A percentile compares a stretch with the other conserved stretches of the same genome.
phyloP scores from a whole-genome alignment of 2,329 filamentous ascomycete genomes.

The Aureobasidium namibiae region DNA sequence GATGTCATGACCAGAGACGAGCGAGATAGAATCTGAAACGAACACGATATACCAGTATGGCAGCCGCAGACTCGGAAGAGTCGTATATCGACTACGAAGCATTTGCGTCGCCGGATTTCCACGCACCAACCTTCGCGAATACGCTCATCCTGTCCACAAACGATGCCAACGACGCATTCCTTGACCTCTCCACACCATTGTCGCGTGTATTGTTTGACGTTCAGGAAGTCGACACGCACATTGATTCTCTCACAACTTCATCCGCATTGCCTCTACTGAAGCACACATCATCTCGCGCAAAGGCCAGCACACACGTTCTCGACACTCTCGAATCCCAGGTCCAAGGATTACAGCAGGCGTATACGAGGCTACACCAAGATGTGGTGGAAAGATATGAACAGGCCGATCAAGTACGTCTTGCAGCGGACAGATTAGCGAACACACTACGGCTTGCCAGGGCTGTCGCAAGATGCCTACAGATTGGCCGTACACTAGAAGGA shows the following conservation, averaged over 20 bases:
- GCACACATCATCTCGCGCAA: conserved; percentile 66
- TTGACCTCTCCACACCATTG: conserved; percentile 89
- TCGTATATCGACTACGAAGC: conserved; percentile 96
- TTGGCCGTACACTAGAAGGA: conserved; percentile 81
- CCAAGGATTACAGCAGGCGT: conserved; percentile 71
- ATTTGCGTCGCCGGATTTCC: conserved; percentile 78
- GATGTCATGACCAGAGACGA: too few relatives aligned
- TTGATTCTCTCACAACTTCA: conserved; percentile 79
- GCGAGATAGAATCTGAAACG: too few relatives aligned
- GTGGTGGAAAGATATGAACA: conserved; percentile 78
- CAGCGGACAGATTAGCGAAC: conserved; percentile 70
- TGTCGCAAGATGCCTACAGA: conserved; percentile 67
- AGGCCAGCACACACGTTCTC: conserved; percentile 64
- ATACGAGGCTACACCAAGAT: conserved; percentile 76
- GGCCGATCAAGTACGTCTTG: conserved; percentile 71
- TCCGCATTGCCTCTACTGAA: conserved; percentile 73
- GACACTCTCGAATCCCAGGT: conserved; percentile 73
- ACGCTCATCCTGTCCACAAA: conserved; percentile 82
- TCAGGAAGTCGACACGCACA: conserved; percentile 93
- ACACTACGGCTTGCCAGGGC: conserved; percentile 69
- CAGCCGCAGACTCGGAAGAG: conserved; percentile 37
- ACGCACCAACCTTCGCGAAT: conserved; percentile 76
- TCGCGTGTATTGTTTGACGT: conserved; percentile 92
- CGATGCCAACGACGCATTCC: conserved; percentile 77
- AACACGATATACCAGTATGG: neutral